Evolutionary conservation across 1,139 yeast species (phyloP), one percentile per base, ranked within the genome.

Genomic region (Diutina scorzettiae): DNA sequence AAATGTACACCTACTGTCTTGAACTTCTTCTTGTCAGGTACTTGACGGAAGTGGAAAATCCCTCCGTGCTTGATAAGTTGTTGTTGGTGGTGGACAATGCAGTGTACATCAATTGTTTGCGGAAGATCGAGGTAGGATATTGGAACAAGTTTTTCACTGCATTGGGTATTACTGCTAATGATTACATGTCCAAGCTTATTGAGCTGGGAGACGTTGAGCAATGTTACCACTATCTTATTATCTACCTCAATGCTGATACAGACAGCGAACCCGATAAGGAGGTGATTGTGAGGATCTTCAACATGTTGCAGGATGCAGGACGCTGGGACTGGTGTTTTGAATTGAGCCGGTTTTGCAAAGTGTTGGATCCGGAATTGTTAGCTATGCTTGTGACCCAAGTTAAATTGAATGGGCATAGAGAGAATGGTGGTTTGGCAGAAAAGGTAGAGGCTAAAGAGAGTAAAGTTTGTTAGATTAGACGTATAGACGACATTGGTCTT

Each of bases 321-420:
- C 59, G 58, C 45, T 69, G 71, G 71, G 71, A 67, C 42, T 64
- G 69, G 63, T 66, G 71, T 44, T 66, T 64, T 50, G 73, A 69
- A 46, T 56, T 69, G 32, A 68, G 73, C 49, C 58, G 74, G 25
- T 69, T 66, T 46, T 59, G 68, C 36, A 68, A 68, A 48, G 48
- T 69, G 16, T 53, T 69, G 34, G 71, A 68, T 43, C 73, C 73
- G 1, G 39, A 34, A 11, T 20, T 34, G n/a, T 21, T 34, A 14
- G 6, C 16, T 7, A 8, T n/a, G n/a, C 31, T 28, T 4, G 18
- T 16, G 8, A 9, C 17, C 17, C n/a, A n/a, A n/a, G n/a, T n/a
- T n/a, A n/a, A n/a, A n/a, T n/a, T n/a, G n/a, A n/a, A n/a, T n/a
- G n/a, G n/a, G n/a, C n/a, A n/a, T n/a, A n/a, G n/a, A n/a, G n/a